Evolutionary conservation across 2,329 filamentous ascomycete genomes (phyloP), one percentile per base, ranked within the genome.

Genomic region (Aspergillus neoniger): DNA sequence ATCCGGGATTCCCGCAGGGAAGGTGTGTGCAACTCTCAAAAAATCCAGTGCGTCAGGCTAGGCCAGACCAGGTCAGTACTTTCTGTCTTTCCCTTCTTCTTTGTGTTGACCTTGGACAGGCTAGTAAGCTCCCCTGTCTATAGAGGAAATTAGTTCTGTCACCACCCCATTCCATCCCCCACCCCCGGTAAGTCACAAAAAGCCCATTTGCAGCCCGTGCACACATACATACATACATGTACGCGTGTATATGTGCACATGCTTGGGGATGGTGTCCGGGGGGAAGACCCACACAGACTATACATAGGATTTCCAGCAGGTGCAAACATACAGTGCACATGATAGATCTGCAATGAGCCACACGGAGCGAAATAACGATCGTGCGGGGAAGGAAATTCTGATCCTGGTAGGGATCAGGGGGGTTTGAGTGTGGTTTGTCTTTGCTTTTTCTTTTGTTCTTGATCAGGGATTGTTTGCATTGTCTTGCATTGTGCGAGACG

Each of bases 291-390:
- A 36, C 32, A 36, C 12, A 36, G 32, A 12, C 32, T 36, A 36
- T 36, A 36, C 32, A 14, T 14, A 36, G 32, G 32, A 15, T 36
- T 36, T 14, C 12, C 32, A 36, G 32, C 39, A n/a, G n/a, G 41
- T 36, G 28, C 30, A 53, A 9, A 55, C 17, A 12, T 43, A 54
- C 17, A 54, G 32, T 36, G 10, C 12, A 14, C 32, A 36, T 12
- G 32, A 36, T 36, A 44, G 43, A 23, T 55, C 59, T 55, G 57
- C 53, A 55, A 51, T 32, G 38, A 57, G 53, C 57, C 60, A 57
- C 41, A 21, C 55, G 41, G 32, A n/a, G 39, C 32, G 38, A 36
- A 30, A 25, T 30, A 57, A 57, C 47, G 23, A 10, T 43, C 21
- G 53, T 59, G 54, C 48, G 57, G 44, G 50, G 57, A 43, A 19